phyloP scores from a whole-genome alignment of 768 basidiomycete genomes.

The Butyriboletus loyo region DNA sequence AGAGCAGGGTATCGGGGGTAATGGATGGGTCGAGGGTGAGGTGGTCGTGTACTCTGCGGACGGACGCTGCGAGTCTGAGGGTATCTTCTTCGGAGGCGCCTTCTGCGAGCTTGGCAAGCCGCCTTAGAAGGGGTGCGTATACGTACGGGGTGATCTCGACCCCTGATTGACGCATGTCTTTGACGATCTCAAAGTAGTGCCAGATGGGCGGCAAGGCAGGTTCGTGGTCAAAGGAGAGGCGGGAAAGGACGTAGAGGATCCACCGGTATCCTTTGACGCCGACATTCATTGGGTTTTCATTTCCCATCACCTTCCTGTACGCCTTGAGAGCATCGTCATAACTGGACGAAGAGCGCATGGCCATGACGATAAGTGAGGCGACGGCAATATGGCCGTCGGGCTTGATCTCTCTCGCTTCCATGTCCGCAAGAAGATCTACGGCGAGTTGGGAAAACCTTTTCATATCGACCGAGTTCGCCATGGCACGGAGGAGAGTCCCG shows the following conservation, averaged over 20 bases:
- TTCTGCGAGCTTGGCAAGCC: conserved; percentile 46
- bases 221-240: conserved; percentile 47
- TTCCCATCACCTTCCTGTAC: conserved; percentile 46
- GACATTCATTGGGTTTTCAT: conserved; percentile 33
- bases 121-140: conserved; percentile 66
- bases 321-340: conserved; percentile 59
- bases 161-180: conserved; percentile 73
- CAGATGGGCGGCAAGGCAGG: conserved; percentile 40
- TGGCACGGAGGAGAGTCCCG: conserved; percentile 48
- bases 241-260: conserved; percentile 63
- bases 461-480: conserved; percentile 44
- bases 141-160: conserved; percentile 53
- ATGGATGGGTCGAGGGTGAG: conserved; percentile 79
- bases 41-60: conserved; percentile 67
- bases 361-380: conserved; percentile 55
- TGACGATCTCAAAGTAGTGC: conserved; percentile 72
- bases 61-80: conserved; percentile 42
- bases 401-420: conserved; percentile 51
- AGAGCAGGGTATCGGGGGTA: conserved; percentile 63
- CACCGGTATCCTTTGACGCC: conserved; percentile 58
- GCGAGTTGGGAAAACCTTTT: conserved; percentile 48
- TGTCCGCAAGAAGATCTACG: conserved; percentile 58
- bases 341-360: conserved; percentile 59
- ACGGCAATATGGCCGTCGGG: conserved; percentile 43
- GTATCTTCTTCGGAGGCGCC: conserved; percentile 23